Evolutionary conservation across 129 eudicot species (phyloP).

Genomic region (Ambrosia artemisiifolia): DNA sequence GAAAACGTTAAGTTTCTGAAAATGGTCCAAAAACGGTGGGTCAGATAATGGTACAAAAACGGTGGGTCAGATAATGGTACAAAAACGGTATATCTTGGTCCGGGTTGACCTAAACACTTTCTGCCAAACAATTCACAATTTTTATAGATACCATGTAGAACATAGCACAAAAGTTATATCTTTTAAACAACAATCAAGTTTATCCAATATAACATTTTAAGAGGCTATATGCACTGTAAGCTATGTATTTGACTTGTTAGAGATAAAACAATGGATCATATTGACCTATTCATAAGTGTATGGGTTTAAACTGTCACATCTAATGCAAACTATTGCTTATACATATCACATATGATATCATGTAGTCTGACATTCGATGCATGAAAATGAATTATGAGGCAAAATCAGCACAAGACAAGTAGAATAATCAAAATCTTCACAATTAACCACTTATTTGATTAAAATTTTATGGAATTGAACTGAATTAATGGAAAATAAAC

Average conservation of each 20-base stretch:
- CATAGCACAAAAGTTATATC: background rate
- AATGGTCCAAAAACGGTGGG: background rate
- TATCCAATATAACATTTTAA: background rate
- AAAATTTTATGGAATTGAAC: background rate
- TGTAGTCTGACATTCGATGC: background rate
- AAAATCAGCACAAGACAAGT: background rate
- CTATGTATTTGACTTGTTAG: background rate
- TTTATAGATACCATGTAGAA: background rate
- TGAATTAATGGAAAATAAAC: background rate
- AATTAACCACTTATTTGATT: background rate
- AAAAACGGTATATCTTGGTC: background rate
- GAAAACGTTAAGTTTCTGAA: background rate
- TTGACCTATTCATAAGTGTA: background rate
- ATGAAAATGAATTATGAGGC: background rate
- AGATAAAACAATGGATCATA: background rate
- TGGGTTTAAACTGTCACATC: background rate
- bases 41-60: background rate
- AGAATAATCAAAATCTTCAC: background rate
- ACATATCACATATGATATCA: background rate
- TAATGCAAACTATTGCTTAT: background rate
- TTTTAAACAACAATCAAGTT: background rate
- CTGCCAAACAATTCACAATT: background rate
- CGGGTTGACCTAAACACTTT: background rate
- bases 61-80: background rate
- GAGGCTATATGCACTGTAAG: background rate